Percentiles rank a stretch among this genome's conserved stretches.
phyloP scores from a whole-genome alignment of 805 yeast genomes.

The Zygoascus flipseniorum region DNA sequence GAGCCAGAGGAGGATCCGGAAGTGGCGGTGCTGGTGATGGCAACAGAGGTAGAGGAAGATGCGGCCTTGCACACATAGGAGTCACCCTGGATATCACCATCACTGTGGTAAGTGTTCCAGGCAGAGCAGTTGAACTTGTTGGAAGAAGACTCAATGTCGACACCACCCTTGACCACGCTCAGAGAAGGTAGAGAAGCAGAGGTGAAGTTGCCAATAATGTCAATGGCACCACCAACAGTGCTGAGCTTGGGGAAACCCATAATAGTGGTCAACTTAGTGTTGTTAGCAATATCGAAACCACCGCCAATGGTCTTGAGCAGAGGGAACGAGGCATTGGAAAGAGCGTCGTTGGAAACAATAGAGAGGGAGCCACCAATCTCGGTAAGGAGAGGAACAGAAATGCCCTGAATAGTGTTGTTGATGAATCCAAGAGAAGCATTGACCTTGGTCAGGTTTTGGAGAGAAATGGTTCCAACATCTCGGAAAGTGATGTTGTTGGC shows the following conservation, averaged over 20 bases:
- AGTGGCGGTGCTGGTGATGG: slow-evolving; percentile 9
- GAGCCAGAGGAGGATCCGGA: slow-evolving; percentile 9
- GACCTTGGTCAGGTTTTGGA: slow-evolving; percentile 58
- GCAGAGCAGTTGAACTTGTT: slow-evolving; percentile 76
- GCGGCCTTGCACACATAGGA: slow-evolving; percentile 42
- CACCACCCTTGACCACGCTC: slow-evolving; percentile 85
- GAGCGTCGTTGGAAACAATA: slow-evolving; percentile 62
- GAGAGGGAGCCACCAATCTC: slow-evolving; percentile 75
- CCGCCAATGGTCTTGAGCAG: slow-evolving; percentile 74
- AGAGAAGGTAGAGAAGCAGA: slow-evolving; percentile 69
- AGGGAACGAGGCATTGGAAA: slow-evolving; percentile 61
- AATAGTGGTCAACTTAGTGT: slow-evolving; percentile 58
- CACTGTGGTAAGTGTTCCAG: slow-evolving; percentile 61
- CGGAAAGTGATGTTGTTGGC: slow-evolving; percentile 87
- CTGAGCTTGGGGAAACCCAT: slow-evolving; percentile 66
- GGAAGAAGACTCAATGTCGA: slow-evolving; percentile 57
- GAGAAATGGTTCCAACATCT: slow-evolving; percentile 64
- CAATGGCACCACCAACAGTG: slow-evolving; percentile 83
- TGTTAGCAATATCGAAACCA: slow-evolving; percentile 86
- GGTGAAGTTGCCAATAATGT: slow-evolving; percentile 69
- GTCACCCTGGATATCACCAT: slow-evolving; percentile 89
- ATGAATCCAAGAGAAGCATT: slow-evolving; percentile 78
- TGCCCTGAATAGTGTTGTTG: slow-evolving; percentile 48
- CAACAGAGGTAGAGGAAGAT: slow-evolving; percentile 20
- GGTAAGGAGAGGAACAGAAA: slow-evolving; percentile 39